Evolutionary conservation across 768 basidiomycete species (phyloP).

Genomic region (Termitomyces sp.): DNA sequence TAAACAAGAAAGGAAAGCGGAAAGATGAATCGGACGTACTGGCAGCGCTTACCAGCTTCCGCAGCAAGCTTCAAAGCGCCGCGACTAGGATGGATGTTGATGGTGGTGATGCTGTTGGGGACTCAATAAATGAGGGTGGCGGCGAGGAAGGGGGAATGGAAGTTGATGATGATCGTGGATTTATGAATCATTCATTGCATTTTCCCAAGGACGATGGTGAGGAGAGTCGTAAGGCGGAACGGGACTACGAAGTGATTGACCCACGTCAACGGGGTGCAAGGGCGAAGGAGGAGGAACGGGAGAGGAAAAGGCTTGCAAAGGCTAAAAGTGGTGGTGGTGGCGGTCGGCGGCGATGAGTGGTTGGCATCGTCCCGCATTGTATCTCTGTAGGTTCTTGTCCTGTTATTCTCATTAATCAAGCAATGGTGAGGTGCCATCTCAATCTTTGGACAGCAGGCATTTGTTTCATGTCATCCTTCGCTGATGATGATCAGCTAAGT

Average conservation of each 20-base stretch:
- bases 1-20: conserved; percentile 48
- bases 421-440: neutral
- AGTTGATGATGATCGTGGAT: conserved; percentile 74
- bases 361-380: neutral
- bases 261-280: conserved; percentile 68
- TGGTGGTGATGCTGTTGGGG: conserved; percentile 18
- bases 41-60: conserved; percentile 65
- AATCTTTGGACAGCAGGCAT: neutral
- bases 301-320: conserved; percentile 48
- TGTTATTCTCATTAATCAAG: neutral
- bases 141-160: conserved; percentile 59
- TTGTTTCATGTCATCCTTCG: neutral
- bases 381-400: neutral
- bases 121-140: conserved; percentile 17
- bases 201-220: conserved; percentile 81
- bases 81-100: conserved; percentile 24
- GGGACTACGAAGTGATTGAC: conserved; percentile 90
- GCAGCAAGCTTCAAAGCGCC: conserved; percentile 57
- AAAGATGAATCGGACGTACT: conserved; percentile 74
- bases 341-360: conserved; percentile 21
- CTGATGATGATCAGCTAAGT: neutral
- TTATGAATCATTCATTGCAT: conserved; percentile 66
- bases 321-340: conserved; percentile 28
- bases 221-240: conserved; percentile 71
- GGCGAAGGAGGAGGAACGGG: conserved; percentile 76